These are phyloP conservation scores for Eucalyptus tenuipes DNA, from an alignment of 345 rosid species.

Conservation along the genomic window DNA sequence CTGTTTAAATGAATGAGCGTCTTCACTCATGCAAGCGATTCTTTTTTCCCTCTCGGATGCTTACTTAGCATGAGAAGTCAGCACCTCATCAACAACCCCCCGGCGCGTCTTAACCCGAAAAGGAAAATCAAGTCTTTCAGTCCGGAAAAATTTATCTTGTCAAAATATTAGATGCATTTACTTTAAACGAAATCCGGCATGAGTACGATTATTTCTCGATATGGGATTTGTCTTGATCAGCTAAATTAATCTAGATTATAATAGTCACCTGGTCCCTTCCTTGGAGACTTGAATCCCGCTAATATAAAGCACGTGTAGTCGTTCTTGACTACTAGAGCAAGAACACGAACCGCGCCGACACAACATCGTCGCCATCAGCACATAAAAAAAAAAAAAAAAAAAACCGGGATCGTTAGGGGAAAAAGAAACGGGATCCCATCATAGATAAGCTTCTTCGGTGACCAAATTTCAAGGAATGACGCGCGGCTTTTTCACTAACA, in stretches of 20 bases:
- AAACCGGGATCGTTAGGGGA: neutral
- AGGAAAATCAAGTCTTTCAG: neutral
- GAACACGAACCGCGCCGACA: neutral
- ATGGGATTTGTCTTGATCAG: neutral
- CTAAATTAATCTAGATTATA: neutral
- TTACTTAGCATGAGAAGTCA: neutral
- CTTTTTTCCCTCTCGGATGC: neutral
- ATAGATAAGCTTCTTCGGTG: neutral
- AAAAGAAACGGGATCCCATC: neutral
- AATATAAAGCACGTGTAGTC: neutral
- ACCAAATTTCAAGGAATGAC: neutral
- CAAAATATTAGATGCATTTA: neutral
- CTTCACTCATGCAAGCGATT: neutral
- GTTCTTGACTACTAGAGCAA: neutral
- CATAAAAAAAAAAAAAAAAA: neutral
- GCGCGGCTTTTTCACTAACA: neutral
- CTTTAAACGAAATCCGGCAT: neutral
- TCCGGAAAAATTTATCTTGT: neutral
- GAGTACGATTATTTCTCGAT: neutral
- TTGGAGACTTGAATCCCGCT: neutral
- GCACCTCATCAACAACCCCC: neutral
- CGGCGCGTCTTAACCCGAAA: neutral
- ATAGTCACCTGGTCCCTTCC: neutral
- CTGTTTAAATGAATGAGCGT: neutral
- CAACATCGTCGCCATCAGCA: neutral